Evolutionary conservation across 164 flowering plant genomes (phyloP), one percentile per base, ranked within the genome.

Genomic region (Magnolia kwangsiensis): DNA sequence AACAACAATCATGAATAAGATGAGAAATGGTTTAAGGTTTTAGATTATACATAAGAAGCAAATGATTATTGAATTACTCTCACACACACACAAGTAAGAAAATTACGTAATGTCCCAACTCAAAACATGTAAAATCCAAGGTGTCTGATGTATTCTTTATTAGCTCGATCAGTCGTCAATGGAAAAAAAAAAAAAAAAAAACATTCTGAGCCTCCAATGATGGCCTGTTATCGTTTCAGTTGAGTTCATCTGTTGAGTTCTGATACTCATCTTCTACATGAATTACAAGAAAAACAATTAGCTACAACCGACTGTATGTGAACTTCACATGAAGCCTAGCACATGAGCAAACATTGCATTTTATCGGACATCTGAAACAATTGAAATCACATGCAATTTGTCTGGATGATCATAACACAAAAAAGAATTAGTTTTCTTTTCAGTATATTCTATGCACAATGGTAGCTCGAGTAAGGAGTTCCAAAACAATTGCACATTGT

Each of bases 71-170:
- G 45, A 45, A 50, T 21, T 21, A 50, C 16, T 37, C 51, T 49
- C 16, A 8, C n/a, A 45, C 31, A 45, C 31, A 50, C 24, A 18
- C 16, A 8, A 68, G 50, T n/a, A 37, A 14, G 51, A 69, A n/a
- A 18, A 19, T 82, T 76, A 87, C 70, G 84, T 86, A 82, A 85
- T 81, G 74, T 90, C 90, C 75, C 88, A 75, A 80, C 91, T 90
- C 74, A 91, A 80, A 69, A 84, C 90, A 74, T 89, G 93, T 74
- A 86, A 85, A 67, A 90, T 81, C 93, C 93, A 89, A 76, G 93
- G 91, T 59, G 91, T 85, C 67, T 83, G 89, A 8, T 85, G 82
- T 61, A 82, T 76, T 76, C 81, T 87, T 80, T 87, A 86, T 76
- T 84, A 83, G 76, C 85, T 83, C 70, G 81, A 23, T 27, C 79